Evolutionary conservation across 2,329 filamentous ascomycete genomes (phyloP).

Genomic region (Colletotrichum cordylinicola): DNA sequence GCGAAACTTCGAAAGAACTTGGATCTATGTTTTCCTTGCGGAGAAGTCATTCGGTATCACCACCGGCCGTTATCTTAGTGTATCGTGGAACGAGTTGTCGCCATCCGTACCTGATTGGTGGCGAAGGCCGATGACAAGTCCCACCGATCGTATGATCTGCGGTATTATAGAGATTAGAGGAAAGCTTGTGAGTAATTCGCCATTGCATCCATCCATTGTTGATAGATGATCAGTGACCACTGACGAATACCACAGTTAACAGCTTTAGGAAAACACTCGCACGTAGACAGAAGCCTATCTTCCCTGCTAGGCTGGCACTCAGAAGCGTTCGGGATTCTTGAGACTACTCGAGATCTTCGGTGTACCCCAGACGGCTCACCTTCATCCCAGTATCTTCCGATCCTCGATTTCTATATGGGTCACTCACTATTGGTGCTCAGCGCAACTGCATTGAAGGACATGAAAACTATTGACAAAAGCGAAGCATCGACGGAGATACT

Average conservation of each 20-base stretch:
- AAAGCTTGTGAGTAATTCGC: conserved; percentile 14
- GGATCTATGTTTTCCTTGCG: conserved; percentile 20
- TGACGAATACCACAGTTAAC: not conserved
- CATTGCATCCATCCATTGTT: not conserved
- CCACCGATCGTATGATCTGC: conserved; percentile 27
- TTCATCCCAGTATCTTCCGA: conserved; percentile 5
- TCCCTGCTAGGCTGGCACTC: conserved; percentile 26
- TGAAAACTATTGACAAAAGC: conserved; percentile 19
- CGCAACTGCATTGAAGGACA: conserved; percentile 26
- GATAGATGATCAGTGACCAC: not conserved
- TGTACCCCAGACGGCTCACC: not conserved
- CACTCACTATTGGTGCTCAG: conserved; percentile 30
- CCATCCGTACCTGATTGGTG: conserved; percentile 12
- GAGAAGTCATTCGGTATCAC: conserved; percentile 22
- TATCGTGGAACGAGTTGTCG: conserved; percentile 21
- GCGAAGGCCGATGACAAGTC: conserved; percentile 22
- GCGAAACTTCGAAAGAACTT: conserved; percentile 20
- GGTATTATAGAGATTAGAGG: conserved; percentile 28
- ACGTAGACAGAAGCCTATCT: conserved; percentile 18
- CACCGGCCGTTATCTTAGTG: conserved; percentile 7
- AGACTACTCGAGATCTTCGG: not conserved
- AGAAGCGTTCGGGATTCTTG: conserved; percentile 16
- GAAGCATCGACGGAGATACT: not conserved
- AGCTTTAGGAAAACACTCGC: conserved; percentile 1
- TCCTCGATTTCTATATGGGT: conserved; percentile 28